Evolutionary conservation across 306 rosid species (phyloP).

Genomic region (Betula pendula): DNA sequence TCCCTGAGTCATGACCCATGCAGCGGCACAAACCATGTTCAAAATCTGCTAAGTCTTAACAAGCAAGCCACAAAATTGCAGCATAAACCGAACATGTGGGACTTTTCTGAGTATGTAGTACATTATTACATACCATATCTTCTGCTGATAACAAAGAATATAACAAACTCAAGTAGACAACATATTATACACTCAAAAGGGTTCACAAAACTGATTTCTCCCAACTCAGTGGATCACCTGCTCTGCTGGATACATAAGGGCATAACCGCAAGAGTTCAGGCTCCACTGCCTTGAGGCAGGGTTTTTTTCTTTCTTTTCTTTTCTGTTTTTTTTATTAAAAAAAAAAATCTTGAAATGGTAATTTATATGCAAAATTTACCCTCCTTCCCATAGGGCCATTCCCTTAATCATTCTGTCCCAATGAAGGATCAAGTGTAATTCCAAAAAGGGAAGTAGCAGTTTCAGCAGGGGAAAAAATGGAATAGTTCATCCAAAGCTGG

Average conservation of each 20-base stretch:
- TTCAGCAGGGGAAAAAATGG: neutral
- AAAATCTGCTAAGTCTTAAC: neutral
- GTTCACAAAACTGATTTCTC: conserved; percentile 32
- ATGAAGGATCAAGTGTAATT: neutral
- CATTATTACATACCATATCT: neutral
- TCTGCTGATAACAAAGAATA: conserved; percentile 9
- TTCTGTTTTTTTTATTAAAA: no score
- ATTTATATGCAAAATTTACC: conserved; percentile 32
- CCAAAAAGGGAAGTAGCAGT: conserved; percentile 34
- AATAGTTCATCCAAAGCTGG: neutral
- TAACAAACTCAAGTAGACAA: neutral
- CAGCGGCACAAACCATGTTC: neutral
- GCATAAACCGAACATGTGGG: neutral
- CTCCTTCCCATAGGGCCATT: conserved; percentile 26
- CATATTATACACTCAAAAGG: conserved; percentile 19
- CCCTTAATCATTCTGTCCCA: conserved; percentile 4
- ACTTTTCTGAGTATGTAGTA: neutral
- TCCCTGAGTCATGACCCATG: neutral
- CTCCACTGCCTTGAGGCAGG: conserved; percentile 30
- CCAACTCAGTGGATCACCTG: conserved; percentile 31
- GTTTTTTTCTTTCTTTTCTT: neutral
- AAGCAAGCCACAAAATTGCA: neutral
- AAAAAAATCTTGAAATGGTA: neutral
- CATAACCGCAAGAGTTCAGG: conserved; percentile 15
- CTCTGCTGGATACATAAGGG: conserved; percentile 20